Percentiles rank a stretch among this genome's conserved stretches.
These are phyloP conservation scores for Leccinum subtestaceum DNA, from an alignment of 768 basidiomycete species.

Conservation along the genomic window DNA sequence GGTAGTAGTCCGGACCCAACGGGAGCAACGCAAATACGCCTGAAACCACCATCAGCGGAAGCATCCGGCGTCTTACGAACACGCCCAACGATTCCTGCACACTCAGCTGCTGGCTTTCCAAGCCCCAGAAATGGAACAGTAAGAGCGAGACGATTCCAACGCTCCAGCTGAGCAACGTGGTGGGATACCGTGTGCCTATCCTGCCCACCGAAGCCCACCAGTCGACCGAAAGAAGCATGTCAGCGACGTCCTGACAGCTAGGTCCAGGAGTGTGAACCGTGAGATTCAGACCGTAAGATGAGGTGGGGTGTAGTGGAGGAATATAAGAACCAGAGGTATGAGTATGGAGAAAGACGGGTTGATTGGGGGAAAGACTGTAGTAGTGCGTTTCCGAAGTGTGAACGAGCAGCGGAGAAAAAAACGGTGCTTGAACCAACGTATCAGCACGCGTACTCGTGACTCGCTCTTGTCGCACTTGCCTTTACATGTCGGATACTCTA, in stretches of 20 bases:
- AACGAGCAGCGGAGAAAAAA: slow-evolving; percentile 63
- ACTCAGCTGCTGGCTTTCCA: slow-evolving; percentile 37
- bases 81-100: slow-evolving; percentile 46
- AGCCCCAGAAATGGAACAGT: slow-evolving; percentile 50
- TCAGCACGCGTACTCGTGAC: slow-evolving; percentile 4
- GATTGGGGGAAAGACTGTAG: slow-evolving; percentile 44
- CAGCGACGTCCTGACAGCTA: slow-evolving; percentile 41
- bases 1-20: slow-evolving; percentile 48
- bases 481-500: slow-evolving; percentile 24
- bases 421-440: slow-evolving; percentile 39
- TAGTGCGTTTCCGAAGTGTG: slow-evolving; percentile 75
- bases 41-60: slow-evolving; percentile 41
- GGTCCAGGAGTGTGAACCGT: slow-evolving; percentile 56
- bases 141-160: slow-evolving; percentile 64
- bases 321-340: slow-evolving; percentile 70
- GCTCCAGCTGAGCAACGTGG: slow-evolving; percentile 69
- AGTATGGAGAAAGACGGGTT: slow-evolving; percentile 51
- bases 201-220: slow-evolving; percentile 70
- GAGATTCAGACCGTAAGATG: slow-evolving; percentile 45
- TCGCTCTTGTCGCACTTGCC: slow-evolving; percentile 17
- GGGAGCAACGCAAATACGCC: slow-evolving; percentile 54
- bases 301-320: slow-evolving; percentile 16
- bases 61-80: slow-evolving; percentile 42
- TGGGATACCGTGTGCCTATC: slow-evolving; percentile 71
- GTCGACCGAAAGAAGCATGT: slow-evolving; percentile 59